Evolutionary conservation across 805 yeast species (phyloP).

Genomic region (Saccharomycopsis sp.): DNA sequence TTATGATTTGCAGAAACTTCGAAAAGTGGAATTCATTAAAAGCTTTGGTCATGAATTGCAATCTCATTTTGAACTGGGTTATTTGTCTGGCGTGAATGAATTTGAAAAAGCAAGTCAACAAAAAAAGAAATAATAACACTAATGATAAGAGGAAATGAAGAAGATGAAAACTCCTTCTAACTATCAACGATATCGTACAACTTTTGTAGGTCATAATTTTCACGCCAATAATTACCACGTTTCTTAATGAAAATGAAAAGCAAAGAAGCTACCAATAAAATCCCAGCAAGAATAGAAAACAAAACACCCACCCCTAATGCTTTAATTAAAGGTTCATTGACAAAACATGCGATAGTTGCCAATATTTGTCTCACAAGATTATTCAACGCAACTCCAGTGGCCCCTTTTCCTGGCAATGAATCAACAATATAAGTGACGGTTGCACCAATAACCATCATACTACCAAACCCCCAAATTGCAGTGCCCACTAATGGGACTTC

Average conservation of each 20-base stretch:
- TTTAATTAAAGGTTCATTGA: constrained; percentile 59
- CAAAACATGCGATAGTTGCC: constrained; percentile 72
- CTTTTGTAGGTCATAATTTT: constrained; percentile 49
- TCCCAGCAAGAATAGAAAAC: constrained; percentile 58
- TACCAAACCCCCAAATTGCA: constrained; percentile 73
- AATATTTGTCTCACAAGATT: constrained; percentile 65
- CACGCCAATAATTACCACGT: constrained; percentile 57
- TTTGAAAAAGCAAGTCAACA: neutral
- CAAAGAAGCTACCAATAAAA: constrained; percentile 38
- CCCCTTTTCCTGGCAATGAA: constrained; percentile 79
- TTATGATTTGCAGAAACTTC: constrained; percentile 59
- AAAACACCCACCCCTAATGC: constrained; percentile 71
- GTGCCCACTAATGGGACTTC: constrained; percentile 76
- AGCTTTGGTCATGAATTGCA: constrained; percentile 20
- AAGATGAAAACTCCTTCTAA: neutral
- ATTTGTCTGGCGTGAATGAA: neutral
- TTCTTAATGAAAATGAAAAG: constrained; percentile 42
- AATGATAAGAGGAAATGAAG: neutral
- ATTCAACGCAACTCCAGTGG: constrained; percentile 81
- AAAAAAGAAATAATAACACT: neutral
- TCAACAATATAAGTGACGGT: constrained; percentile 78
- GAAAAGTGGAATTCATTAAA: constrained; percentile 46
- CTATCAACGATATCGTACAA: constrained; percentile 45
- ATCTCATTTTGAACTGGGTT: neutral
- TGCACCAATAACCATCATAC: constrained; percentile 78